These are phyloP conservation scores for Eucalyptus cladocalyx DNA, from an alignment of 345 rosid species.

Conservation along the genomic window DNA sequence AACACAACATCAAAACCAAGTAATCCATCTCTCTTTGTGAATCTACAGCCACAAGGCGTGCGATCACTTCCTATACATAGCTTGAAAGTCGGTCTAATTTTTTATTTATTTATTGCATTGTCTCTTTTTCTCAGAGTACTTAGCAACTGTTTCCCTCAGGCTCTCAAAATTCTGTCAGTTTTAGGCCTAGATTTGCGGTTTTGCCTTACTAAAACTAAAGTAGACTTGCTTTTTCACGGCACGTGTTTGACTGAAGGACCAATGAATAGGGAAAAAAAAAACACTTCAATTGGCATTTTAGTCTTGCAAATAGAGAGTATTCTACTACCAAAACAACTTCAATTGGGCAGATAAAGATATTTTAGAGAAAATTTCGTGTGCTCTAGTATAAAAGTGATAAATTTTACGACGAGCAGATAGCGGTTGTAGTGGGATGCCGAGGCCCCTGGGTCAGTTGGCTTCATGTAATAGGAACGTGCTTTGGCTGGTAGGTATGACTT, in stretches of 20 bases:
- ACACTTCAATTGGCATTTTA: neutral
- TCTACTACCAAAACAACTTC: neutral
- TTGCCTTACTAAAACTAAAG: neutral
- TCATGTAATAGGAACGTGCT: neutral
- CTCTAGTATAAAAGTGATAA: accelerated
- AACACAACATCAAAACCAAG: neutral
- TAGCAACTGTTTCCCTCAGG: neutral
- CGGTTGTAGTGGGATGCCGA: neutral
- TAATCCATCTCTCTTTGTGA: neutral
- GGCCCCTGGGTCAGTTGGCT: neutral
- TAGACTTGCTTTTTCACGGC: neutral
- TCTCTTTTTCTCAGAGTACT: neutral
- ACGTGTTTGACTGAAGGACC: neutral
- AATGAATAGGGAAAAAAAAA: too few relatives aligned
- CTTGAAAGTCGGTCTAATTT: neutral
- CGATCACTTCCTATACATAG: neutral
- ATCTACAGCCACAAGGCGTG: neutral
- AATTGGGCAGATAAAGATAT: too few relatives aligned
- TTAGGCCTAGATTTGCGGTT: neutral
- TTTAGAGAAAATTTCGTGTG: neutral
- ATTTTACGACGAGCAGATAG: neutral
- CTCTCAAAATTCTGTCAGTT: neutral
- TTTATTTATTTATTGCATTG: neutral
- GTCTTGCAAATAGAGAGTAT: too few relatives aligned
- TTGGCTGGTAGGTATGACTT: neutral